Base-by-base conservation (phyloP, 2,329 filamentous ascomycete genomes). In the Stenocarpella maydis region DNA sequence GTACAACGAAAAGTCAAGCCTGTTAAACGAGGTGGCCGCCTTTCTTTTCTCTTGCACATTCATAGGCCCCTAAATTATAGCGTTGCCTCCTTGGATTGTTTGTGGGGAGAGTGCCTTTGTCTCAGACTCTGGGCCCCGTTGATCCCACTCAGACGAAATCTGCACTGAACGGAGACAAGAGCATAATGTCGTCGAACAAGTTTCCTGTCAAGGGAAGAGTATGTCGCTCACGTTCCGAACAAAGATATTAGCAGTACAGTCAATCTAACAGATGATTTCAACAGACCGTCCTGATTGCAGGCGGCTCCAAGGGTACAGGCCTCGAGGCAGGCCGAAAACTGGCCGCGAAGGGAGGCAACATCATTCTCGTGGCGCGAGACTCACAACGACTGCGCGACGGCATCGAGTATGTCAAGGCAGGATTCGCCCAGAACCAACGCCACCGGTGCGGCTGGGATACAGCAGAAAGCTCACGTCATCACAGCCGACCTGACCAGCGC, bases 391-490 rank as follows among this genome's bases (percentile, higher is more conserved):
- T 41, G 34, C 34, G 14, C 3, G 34, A 41, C 9, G 53, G 53
- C 12, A 3, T 41, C 2, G 9, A 0, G 19, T 26, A 26, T 17
- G 10, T 24, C 2, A 26, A 15, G 15, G 28, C n/a, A 26, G 53
- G 21, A 55, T 14, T 49, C 21, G 15, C 34, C 17, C 34, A 41
- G 53, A 26, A 9, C 1, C 53, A 55, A 15, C n/a, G 34, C 19
- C 24, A 39, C 12, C n/a, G 41, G 10, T 39, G 7, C 19, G 21
- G 53, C 63, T 80, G 84, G 6, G 77, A 80, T 6, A 81, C 78
- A 26, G 34, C 91, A 93, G 75, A 85, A 84, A 53, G 92, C 93
- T 78, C 85, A 86, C 73, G 82, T 41, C 53, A 55, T 55, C 7
- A 1, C 53, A n/a, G 21, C 34, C 6, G 21, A 55, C 9, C 34